phyloP scores from a whole-genome alignment of 306 rosid species.

The Citrullus colocynthis region DNA sequence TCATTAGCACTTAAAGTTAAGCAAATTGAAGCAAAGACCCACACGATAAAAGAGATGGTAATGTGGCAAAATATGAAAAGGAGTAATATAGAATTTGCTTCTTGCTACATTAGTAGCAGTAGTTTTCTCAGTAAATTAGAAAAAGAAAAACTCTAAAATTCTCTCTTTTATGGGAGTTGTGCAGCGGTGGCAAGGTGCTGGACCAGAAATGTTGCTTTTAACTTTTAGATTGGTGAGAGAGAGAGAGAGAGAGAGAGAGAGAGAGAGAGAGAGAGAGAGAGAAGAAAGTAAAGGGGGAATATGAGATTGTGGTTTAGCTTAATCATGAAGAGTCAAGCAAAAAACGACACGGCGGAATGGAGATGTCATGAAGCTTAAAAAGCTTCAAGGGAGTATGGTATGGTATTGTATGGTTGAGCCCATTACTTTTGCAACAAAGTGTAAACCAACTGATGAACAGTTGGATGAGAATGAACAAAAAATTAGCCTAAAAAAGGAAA shows the following conservation, averaged over 20 bases:
- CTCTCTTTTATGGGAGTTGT: neutral
- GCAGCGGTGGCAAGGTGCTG: constrained; percentile 22
- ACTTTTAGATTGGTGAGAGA: neutral
- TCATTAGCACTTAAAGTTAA: neutral
- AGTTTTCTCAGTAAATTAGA: neutral
- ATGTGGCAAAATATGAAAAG: neutral
- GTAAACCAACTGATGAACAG: neutral
- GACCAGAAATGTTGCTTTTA: constrained; percentile 8
- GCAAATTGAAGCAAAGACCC: neutral
- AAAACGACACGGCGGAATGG: constrained; percentile 17
- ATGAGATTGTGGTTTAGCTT: constrained; percentile 39
- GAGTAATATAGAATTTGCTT: neutral
- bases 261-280: neutral
- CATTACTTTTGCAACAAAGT: neutral
- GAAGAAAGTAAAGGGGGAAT: neutral
- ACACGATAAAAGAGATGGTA: neutral
- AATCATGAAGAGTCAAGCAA: constrained; percentile 75
- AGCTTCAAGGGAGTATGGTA: neutral
- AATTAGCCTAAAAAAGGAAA: neutral
- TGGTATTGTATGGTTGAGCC: neutral
- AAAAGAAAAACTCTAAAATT: neutral
- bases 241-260: neutral
- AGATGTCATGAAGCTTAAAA: neutral
- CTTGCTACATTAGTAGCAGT: neutral
- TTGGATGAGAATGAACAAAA: neutral